Percentiles rank a stretch among this genome's conserved stretches.
These are phyloP conservation scores for Salicornia ramosissima DNA, from an alignment of 148 eudicot species.

Conservation along the genomic window DNA sequence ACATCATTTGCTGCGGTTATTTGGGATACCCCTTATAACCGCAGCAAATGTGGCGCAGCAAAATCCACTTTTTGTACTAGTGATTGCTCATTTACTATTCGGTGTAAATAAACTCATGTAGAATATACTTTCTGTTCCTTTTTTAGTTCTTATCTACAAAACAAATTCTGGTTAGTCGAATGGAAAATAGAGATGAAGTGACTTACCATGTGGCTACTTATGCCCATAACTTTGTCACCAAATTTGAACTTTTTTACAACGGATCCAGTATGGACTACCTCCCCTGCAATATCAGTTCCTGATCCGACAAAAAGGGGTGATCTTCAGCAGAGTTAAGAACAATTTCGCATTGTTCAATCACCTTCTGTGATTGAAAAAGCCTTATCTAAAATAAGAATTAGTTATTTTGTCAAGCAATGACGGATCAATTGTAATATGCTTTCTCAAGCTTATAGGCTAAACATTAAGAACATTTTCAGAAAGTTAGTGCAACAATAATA, in stretches of 20 bases:
- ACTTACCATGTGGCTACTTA: slow-evolving; percentile 40
- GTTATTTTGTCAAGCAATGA: not conserved
- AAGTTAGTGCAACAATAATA: no score
- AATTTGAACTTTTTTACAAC: slow-evolving; percentile 48
- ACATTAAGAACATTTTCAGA: not conserved
- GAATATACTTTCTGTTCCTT: no score
- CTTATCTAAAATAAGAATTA: not conserved
- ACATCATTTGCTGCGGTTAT: no score
- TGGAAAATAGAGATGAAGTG: not conserved
- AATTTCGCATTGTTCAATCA: no score
- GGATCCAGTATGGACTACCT: slow-evolving; percentile 63
- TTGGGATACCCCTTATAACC: no score
- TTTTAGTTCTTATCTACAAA: not conserved
- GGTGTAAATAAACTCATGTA: no score
- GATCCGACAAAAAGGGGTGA: slow-evolving; percentile 17
- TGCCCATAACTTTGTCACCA: slow-evolving; percentile 75
- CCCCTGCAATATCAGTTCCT: slow-evolving; percentile 84
- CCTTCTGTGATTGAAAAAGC: no score
- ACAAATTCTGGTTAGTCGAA: not conserved
- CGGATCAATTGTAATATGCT: not conserved
- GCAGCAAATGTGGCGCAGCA: no score
- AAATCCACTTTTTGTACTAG: no score
- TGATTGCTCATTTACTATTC: no score
- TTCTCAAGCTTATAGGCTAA: not conserved
- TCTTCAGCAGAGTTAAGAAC: slow-evolving; percentile 13